Evolutionary conservation across 345 rosid species (phyloP).

Genomic region (Citrus unshiu): DNA sequence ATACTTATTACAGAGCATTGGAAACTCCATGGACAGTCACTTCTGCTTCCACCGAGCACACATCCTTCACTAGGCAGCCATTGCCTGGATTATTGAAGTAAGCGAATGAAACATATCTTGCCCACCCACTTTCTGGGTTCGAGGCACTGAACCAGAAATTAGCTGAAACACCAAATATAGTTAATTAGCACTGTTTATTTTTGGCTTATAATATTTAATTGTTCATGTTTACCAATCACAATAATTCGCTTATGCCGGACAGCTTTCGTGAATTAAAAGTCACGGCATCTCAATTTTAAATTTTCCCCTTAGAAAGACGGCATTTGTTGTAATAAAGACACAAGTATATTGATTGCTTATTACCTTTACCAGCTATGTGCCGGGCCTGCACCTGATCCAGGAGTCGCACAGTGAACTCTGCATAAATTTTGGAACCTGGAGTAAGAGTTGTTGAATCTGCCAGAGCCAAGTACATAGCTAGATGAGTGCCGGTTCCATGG

Average conservation of each 20-base stretch:
- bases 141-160: constrained; percentile 32
- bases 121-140: constrained; percentile 26
- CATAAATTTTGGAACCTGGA: constrained; percentile 26
- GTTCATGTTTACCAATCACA: too few species aligned
- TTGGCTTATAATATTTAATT: too few species aligned
- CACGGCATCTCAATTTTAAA: too few species aligned
- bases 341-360: background rate
- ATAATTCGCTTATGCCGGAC: too few species aligned
- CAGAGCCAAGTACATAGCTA: constrained; percentile 31
- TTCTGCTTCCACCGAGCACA: constrained; percentile 36
- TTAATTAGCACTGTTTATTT: too few species aligned
- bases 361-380: constrained; percentile 32
- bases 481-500: constrained; percentile 15
- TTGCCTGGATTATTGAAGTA: constrained; percentile 4
- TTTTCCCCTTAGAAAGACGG: background rate
- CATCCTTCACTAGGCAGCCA: constrained; percentile 26
- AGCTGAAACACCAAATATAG: constrained; percentile 15
- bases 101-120: constrained; percentile 18
- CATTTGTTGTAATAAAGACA: background rate
- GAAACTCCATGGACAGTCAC: constrained; percentile 30
- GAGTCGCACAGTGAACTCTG: constrained; percentile 28
- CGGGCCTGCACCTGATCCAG: constrained; percentile 29
- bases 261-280: too few species aligned
- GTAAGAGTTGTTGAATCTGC: constrained; percentile 21
- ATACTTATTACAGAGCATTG: constrained; percentile 5